Base-by-base conservation (phyloP, 2,329 filamentous ascomycete genomes). In the Trichoderma sp. region DNA sequence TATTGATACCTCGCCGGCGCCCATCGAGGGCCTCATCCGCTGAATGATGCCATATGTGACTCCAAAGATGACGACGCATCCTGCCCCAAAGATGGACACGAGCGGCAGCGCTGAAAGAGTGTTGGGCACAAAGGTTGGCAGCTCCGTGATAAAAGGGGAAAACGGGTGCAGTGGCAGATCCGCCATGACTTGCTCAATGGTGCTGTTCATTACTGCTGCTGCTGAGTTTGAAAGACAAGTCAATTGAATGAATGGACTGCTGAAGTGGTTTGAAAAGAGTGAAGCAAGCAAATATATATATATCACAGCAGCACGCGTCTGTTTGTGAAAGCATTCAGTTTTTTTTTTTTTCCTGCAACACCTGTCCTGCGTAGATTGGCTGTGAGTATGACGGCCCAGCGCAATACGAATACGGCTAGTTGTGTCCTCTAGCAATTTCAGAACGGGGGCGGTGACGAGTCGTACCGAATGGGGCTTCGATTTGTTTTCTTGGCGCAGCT, bases 61-160 rank as follows among this genome's bases (percentile, higher is more conserved):
- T 28, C 83, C 78, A 70, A 94, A 85, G 70, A 93, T 84, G 46
- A 79, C 79, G 0, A 81, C 78, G 74, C 86, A 88, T 26, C 85
- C 85, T 5, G 81, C 80, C 13, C 84, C 83, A 74, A 94, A 93
- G 66, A 83, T 82, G 46, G 79, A 77, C 13, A 93, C 83, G 7
- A 94, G 83, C 5, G 84, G 80, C 0, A 84, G 76, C 5, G 91
- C 85, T 58, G 84, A 82, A 75, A 85, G 84, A 69, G 89, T 85
- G 77, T 94, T 94, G 73, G 89, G 85, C 54, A 88, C 80, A 78
- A 91, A 94, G 70, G 83, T 85, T 3, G 84, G 79, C 69, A 95
- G 86, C 21, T 83, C 80, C 46, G 88, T 85, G 65, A 88, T 86
- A 26, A 89, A 76, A 5, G 92, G 92, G 75, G 91, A 93, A 81